A percentile compares a stretch with the other conserved stretches of the same genome.
Conservation (phyloP, 208 protist species). For the Blastocrithidia nonstop region DNA sequence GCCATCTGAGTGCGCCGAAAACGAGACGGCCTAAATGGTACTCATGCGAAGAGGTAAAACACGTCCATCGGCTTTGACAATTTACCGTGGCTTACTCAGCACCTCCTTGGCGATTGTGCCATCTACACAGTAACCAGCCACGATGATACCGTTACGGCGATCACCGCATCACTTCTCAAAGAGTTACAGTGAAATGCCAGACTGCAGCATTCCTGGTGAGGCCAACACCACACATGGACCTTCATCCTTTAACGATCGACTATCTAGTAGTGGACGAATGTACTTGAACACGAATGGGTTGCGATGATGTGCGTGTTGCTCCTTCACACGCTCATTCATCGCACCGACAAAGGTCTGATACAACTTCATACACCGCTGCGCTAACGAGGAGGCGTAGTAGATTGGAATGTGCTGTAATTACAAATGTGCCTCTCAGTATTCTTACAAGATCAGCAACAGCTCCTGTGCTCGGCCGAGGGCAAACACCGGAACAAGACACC, state of each 20-base stretch:
- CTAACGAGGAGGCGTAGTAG: constrained; percentile 97
- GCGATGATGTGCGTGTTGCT: constrained; percentile 78
- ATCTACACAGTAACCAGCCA: constrained; percentile 95
- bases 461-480: constrained; percentile 97
- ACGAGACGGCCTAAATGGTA: constrained; percentile 91
- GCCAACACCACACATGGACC: constrained; percentile 92
- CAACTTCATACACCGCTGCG: constrained; percentile 95
- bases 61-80: constrained; percentile 81
- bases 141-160: constrained; percentile 91
- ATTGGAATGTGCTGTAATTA: constrained; percentile 96
- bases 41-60: constrained; percentile 84
- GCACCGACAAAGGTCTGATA: constrained; percentile 96
- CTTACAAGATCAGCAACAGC: constrained; percentile 97
- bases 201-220: constrained; percentile 95
- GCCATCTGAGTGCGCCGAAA: constrained; percentile 96
- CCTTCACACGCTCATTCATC: constrained; percentile 94
- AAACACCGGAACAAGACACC: constrained; percentile 97
- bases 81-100: constrained; percentile 65
- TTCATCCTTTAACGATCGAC: constrained; percentile 84
- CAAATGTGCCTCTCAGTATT: constrained; percentile 95
- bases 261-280: constrained; percentile 87
- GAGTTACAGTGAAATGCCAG: constrained; percentile 93
- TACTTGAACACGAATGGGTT: constrained; percentile 98
- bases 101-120: constrained; percentile 94
- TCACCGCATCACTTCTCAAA: constrained; percentile 97